Evolutionary conservation across 1,139 yeast species (phyloP), one percentile per base, ranked within the genome.

Genomic region (Yamadazyma spencermartinsiae): DNA sequence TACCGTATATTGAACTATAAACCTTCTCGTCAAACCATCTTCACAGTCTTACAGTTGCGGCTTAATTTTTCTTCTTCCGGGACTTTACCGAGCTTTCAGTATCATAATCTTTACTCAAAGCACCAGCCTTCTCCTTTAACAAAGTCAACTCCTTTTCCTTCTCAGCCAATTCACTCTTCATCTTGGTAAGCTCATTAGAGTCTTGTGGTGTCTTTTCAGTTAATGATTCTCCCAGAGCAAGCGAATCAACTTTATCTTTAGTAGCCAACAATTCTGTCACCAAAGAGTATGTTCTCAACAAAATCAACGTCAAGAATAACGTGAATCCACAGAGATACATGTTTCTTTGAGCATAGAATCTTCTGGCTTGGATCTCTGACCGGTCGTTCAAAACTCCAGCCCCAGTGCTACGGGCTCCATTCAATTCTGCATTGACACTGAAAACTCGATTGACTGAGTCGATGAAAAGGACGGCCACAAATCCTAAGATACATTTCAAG

Each of bases 291-390:
- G 96, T 89, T 65, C 97, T 79, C 54, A 84, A 82, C 52, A 90
- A 79, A 42, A 89, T 84, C 55, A 89, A 73, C 1, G 96, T 86
- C 57, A 92, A 72, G 61, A 94, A 94, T 61, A 94, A 74, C 3
- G 98, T 89, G 65, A 90, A 89, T 1, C 99, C 99, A 54, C 97
- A 88, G 43, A 94, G 76, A 56, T 94, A 94, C 86, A 90, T 82
- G 71, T 94, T 94, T 68, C 99, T 81, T 69, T 94, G 98, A 15
- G 97, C 88, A 57, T 90, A 89, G 64, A 94, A 94, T 57, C 90
- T 77, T 63, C 97, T 80, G 16, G 97, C 90, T 61, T 85, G 94
- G 45, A 84, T 72, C 52, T 88, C 96, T 7, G 88, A 68, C 41
- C 95, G 73, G 52, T 86, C 90, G 46, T 66, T 69, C 43, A 72